phyloP scores from a whole-genome alignment of 768 basidiomycete species.

The Tulasnella sp. region DNA sequence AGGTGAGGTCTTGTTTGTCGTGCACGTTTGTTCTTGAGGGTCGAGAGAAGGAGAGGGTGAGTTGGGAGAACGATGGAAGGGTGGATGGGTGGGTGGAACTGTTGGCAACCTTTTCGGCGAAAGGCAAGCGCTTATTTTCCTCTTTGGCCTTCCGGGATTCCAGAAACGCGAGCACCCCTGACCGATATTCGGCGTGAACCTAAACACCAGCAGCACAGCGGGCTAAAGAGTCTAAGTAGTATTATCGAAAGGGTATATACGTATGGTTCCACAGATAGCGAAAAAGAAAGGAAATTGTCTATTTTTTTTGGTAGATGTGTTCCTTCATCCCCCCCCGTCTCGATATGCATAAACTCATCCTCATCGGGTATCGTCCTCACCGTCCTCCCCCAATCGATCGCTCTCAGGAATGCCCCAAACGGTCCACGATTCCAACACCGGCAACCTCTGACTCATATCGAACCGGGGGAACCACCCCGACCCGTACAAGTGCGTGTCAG shows the following conservation, averaged over 20 bases:
- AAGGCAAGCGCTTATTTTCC: conserved; percentile 11
- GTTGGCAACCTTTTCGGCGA: conserved; percentile 11
- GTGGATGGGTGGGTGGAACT: neutral
- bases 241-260: neutral
- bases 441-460: conserved; percentile 16
- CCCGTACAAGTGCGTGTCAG: conserved; percentile 15
- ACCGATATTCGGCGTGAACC: neutral
- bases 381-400: neutral
- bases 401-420: neutral
- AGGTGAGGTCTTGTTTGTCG: neutral
- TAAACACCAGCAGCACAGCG: neutral
- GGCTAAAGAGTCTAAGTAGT: neutral
- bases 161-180: neutral
- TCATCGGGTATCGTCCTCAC: neutral
- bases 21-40: neutral
- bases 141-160: neutral
- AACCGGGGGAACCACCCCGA: conserved; percentile 14
- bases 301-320: neutral
- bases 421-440: conserved; percentile 15
- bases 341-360: neutral
- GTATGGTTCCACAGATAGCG: neutral
- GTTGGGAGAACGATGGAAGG: conserved; percentile 1
- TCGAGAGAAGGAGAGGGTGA: neutral
- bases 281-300: neutral
- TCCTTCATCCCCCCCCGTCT: neutral